Evolutionary conservation across 306 rosid genomes (phyloP), one percentile per base, ranked within the genome.

Genomic region (Lathyrus sativus): DNA sequence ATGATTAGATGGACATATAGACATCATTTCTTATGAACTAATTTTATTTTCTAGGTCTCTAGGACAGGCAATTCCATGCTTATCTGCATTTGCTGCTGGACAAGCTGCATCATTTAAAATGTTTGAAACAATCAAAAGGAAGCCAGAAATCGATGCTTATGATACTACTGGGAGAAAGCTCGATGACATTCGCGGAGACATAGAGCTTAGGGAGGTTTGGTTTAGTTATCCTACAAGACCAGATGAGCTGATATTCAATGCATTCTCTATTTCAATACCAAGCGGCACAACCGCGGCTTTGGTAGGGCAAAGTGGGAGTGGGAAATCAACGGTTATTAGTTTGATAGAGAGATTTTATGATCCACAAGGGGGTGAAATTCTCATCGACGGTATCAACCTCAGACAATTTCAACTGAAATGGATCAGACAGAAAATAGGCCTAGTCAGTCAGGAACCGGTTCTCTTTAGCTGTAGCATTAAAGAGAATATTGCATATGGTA

Each of bases 221-320:
- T 91, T 91, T 74, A 76, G 85, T 77, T 91, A 91, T 78, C 95
- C 97, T 59, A 59, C 90, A 15, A 86, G 97, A 75, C 89, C 89
- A 2, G 77, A 81, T 24, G 90, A 84, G 73, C 45, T 48, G 19
- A 83, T 88, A 74, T 85, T 91, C 53, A 66, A 48, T 22, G 84
- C 86, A 50, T 88, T 91, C 76, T 82, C 85, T n/a, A 71, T 91
- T 33, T 80, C 78, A 65, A 84, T 91, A 69, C 74, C 90, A 13
- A 85, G 89, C 31, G 97, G 97, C 22, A 79, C 79, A 17, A 88
- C 90, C 28, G 72, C 76, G 39, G 96, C 97, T 64, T 76, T 91
- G 78, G 97, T 91, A 29, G 97, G 97, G 31, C 84, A 91, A 61
- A 91, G 97, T 45, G 97, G 96, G 26, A 88, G 97, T 79, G 97